These are phyloP conservation scores for Jaltomata sinuosa DNA, from an alignment of 257 asterid genomes.

Conservation along the genomic window DNA sequence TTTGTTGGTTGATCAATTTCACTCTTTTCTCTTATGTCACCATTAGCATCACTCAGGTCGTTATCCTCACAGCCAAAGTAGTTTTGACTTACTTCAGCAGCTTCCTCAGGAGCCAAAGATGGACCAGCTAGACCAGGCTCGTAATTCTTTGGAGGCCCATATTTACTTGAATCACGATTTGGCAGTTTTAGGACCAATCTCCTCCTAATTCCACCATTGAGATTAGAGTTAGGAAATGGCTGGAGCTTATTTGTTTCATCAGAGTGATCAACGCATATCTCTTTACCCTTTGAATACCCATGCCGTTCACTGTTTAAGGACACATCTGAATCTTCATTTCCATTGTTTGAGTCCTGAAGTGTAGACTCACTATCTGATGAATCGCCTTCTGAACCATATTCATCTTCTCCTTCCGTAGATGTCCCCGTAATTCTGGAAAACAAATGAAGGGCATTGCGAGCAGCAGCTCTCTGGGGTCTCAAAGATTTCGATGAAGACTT, in stretches of 20 bases:
- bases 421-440: conserved; percentile 86
- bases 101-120: conserved; percentile 33
- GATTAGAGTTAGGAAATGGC: conserved; percentile 32
- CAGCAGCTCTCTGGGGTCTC: conserved; percentile 98
- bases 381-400: conserved; percentile 42
- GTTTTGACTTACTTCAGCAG: conserved; percentile 12
- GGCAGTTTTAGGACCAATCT: conserved; percentile 78
- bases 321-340: conserved; percentile 70
- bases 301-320: conserved; percentile 40
- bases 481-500: conserved; percentile 44
- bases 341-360: conserved; percentile 53
- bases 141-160: conserved; percentile 16
- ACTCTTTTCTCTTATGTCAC: conserved; percentile 29
- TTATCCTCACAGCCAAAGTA: conserved; percentile 17
- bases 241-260: conserved; percentile 30
- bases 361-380: conserved; percentile 67
- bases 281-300: conserved; percentile 68
- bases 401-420: conserved; percentile 60
- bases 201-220: conserved; percentile 45
- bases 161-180: conserved; percentile 54
- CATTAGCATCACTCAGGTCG: conserved; percentile 19
- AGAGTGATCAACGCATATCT: conserved; percentile 38
- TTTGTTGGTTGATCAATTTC: conserved; percentile 19
- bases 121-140: conserved; percentile 37
- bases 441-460: conserved; percentile 89